phyloP scores from a whole-genome alignment of 2,329 filamentous ascomycete genomes.

The Penicillium brasilianum region DNA sequence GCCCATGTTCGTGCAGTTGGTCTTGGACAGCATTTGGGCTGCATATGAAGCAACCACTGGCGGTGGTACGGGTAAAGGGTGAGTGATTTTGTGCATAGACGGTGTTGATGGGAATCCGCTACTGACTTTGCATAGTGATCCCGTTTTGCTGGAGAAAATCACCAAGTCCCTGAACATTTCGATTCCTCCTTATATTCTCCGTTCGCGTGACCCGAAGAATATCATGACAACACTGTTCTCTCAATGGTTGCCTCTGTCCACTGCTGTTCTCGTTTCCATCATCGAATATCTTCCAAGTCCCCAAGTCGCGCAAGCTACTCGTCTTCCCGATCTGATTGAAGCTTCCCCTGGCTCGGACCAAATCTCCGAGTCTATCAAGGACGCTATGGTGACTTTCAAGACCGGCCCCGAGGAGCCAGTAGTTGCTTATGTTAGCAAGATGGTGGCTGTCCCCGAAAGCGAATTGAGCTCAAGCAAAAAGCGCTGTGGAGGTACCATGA shows the following conservation, averaged over 20 bases:
- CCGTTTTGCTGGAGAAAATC: conserved; percentile 85
- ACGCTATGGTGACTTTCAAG: conserved; percentile 84
- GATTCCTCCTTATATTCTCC: conserved; percentile 80
- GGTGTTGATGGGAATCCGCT: neutral
- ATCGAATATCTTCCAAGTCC: conserved; percentile 92
- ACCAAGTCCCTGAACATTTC: conserved; percentile 86
- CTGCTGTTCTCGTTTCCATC: conserved; percentile 88
- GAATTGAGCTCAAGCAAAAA: conserved; percentile 84
- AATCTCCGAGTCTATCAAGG: conserved; percentile 70
- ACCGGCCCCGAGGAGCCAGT: conserved; percentile 73
- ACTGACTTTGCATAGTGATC: conserved; percentile 62
- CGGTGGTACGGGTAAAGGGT: conserved; percentile 80
- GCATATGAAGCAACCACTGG: conserved; percentile 90
- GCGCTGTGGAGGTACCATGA: conserved; percentile 72
- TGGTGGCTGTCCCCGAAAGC: conserved; percentile 93
- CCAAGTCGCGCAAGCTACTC: conserved; percentile 74
- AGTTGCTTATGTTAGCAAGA: conserved; percentile 96
- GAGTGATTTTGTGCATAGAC: conserved; percentile 36
- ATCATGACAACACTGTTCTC: conserved; percentile 86
- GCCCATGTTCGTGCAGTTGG: conserved; percentile 96
- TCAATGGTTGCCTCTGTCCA: conserved; percentile 89
- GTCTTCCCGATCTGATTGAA: conserved; percentile 79
- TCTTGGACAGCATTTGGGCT: conserved; percentile 94
- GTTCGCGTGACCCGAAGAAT: conserved; percentile 81
- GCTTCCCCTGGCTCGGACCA: conserved; percentile 76